phyloP scores from a whole-genome alignment of 169 alveolate species.

The Plasmodium gonderi region DNA sequence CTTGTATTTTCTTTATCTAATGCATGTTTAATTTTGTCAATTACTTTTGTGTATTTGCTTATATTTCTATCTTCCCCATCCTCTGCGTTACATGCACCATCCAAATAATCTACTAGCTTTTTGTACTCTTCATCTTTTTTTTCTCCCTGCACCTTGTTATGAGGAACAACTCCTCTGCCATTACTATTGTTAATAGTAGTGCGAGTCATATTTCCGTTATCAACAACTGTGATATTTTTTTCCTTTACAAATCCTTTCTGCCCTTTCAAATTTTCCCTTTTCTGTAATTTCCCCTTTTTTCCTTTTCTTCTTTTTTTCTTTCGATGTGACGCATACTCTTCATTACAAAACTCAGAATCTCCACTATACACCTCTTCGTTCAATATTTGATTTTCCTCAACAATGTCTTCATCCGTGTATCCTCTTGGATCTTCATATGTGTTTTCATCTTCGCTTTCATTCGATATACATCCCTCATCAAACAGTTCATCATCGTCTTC shows the following conservation, averaged over 20 bases:
- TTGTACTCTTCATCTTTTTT: slow-evolving; percentile 3
- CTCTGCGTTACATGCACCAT: background rate
- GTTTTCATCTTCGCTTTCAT: slow-evolving; percentile 27
- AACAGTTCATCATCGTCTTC: slow-evolving; percentile 49
- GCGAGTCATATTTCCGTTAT: background rate
- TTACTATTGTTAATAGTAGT: background rate
- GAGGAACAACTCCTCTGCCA: background rate
- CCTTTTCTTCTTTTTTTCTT: slow-evolving; percentile 21
- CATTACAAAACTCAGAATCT: slow-evolving; percentile 28
- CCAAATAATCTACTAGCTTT: background rate
- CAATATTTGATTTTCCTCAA: slow-evolving; percentile 60
- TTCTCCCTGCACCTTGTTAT: background rate
- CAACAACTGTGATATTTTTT: background rate
- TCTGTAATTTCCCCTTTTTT: background rate
- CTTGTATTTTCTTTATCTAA: slow-evolving; percentile 30
- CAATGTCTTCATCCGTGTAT: slow-evolving; percentile 60
- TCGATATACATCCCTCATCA: slow-evolving; percentile 7
- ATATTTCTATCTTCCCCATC: slow-evolving; percentile 3
- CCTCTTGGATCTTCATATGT: background rate
- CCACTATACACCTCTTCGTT: slow-evolving; percentile 46
- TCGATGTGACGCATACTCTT: slow-evolving; percentile 1
- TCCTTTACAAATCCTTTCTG: background rate
- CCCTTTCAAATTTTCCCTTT: background rate
- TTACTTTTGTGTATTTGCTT: slow-evolving; percentile 25
- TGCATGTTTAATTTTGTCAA: slow-evolving; percentile 48